Base-by-base conservation (phyloP, 768 basidiomycete species). In the Mycena kentingensis region DNA sequence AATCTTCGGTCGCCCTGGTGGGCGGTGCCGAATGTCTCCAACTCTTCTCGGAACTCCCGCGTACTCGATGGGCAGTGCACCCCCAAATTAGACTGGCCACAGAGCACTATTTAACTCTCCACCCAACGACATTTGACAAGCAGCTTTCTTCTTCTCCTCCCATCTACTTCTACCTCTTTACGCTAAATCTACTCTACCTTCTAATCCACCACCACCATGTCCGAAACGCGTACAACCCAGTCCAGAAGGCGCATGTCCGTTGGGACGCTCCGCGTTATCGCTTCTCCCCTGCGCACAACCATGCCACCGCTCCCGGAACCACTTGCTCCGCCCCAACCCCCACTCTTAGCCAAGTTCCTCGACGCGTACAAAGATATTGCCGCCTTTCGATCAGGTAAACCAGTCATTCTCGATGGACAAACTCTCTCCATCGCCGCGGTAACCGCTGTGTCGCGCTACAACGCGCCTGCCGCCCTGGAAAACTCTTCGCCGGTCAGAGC, bases 391-490 rank as follows among this genome's bases (percentile, higher is more conserved):
- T 89, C 42, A 27, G 90, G 90, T 19, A 77, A 77, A 41, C 68
- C 82, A 7, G 77, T 93, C 50, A 62, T 77, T 13, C 73, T 93
- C 39, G 83, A 87, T 50, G 92, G 92, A 6, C 75, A 86, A 54
- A 78, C 69, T 13, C 79, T 94, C 28, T 82, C 90, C 1, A 83
- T 93, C 47, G 79, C 88, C 3, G 88, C 87, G 46, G 83, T 94
- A 12, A 77, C 85, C n/a, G 90, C 89, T 8, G 77, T 84, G 5
- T 83, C 92, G 0, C 81, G 90, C 43, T 84, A 85, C 60, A 70
- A 75, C 15, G 74, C 83, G 3, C 58, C 74, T 16, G 80, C 85
- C 29, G 36, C 66, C 46, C 73, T 89, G 25, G 77, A 82, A 64
- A 66, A 73, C 15, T 79, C 80, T 2, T 68, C 76, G 4, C 65